Percentiles rank a stretch among this genome's conserved stretches.
Evolutionary conservation across 805 yeast species (phyloP).

Genomic region (Candida morakotiae): DNA sequence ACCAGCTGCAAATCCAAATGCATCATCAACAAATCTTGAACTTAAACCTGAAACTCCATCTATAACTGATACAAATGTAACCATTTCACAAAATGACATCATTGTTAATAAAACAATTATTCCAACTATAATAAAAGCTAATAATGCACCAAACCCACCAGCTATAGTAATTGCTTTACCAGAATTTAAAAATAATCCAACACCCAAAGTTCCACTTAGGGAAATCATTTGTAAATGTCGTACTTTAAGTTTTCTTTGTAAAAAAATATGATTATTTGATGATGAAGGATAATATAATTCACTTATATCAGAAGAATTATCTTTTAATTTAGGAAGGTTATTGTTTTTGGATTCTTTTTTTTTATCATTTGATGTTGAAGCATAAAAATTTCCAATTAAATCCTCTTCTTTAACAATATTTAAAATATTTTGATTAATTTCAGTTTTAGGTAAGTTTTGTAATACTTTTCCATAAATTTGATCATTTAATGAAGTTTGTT

Average conservation of each 20-base stretch:
- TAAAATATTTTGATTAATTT: conserved; percentile 16
- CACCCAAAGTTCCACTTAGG: conserved; percentile 75
- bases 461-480: conserved; percentile 19
- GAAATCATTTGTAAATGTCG: conserved; percentile 77
- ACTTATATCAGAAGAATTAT: conserved; percentile 4
- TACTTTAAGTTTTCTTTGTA: conserved; percentile 58
- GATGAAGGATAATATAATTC: conserved; percentile 10
- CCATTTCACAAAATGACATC: conserved; percentile 77
- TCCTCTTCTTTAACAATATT: conserved; percentile 22
- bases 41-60: conserved; percentile 76
- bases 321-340: background rate
- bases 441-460: conserved; percentile 4
- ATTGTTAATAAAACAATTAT: conserved; percentile 63
- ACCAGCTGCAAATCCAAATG: conserved; percentile 72
- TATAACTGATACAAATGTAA: conserved; percentile 71
- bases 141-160: conserved; percentile 72
- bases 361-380: conserved; percentile 14
- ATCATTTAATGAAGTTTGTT: conserved; percentile 32
- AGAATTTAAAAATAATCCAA: conserved; percentile 64
- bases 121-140: conserved; percentile 66
- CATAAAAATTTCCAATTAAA: conserved; percentile 23
- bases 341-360: background rate
- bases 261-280: conserved; percentile 11
- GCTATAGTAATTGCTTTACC: conserved; percentile 72
- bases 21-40: conserved; percentile 72